Evolutionary conservation across 2,329 filamentous ascomycete genomes (phyloP), one percentile per base, ranked within the genome.

Genomic region (Daldinia sp.): DNA sequence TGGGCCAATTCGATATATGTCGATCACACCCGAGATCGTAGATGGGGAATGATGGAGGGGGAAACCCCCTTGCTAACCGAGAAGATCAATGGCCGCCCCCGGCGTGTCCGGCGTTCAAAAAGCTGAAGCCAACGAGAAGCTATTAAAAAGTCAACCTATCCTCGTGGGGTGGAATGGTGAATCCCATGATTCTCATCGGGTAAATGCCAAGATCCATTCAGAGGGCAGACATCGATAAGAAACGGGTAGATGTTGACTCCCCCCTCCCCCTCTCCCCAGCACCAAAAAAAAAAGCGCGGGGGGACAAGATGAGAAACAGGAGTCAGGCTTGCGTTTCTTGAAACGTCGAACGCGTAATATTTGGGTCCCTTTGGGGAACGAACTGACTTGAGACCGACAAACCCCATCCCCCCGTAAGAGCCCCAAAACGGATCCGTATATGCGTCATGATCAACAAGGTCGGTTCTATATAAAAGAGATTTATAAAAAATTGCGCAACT

Each of bases 331-430:
- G 65, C 65, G 59, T 68, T 43, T 66, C 59, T 66, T 68, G 65
- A 68, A 68, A 68, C 65, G 50, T 61, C 21, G 58, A 56, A 68
- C 65, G 65, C 65, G 65, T 68, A 68, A 68, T 58, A 39, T 57
- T 58, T 63, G 59, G n/a, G n/a, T n/a, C n/a, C n/a, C n/a, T n/a
- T n/a, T n/a, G n/a, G n/a, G 45, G 41, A 57, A 32, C 52, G 52
- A 55, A 61, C 61, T 54, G 50, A 61, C 56, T 67, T 59, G 49
- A 66, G 52, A 41, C 55, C 59, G 65, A 58, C 65, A 47, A 45
- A 32, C 62, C 23, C 59, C 37, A 19, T 55, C 55, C 47, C 30
- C 48, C 48, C 58, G 54, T 56, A 50, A 63, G 52, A 50, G 43
- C 41, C 35, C 37, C 53, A 53, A 39, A n/a, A n/a, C n/a, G n/a